Percentiles rank a stretch among this genome's conserved stretches.
Conservation (phyloP, 2,329 filamentous ascomycete genomes). For the Aspergillus brasiliensis region DNA sequence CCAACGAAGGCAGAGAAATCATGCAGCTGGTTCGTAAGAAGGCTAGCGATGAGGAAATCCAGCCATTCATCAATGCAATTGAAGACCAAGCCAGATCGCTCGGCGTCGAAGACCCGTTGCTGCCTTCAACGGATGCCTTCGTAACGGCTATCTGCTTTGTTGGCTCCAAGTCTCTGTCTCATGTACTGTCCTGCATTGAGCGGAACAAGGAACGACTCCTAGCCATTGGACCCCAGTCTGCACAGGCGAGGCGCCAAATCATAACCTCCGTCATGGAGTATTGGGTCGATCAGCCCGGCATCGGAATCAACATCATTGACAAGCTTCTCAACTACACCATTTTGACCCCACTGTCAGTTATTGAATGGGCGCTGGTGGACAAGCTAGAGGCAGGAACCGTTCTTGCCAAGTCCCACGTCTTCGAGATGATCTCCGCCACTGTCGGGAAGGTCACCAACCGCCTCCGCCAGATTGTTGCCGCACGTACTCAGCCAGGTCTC, state of each 20-base stretch:
- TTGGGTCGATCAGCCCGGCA: slow-evolving; percentile 89
- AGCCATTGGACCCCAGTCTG: slow-evolving; percentile 72
- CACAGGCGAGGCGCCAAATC: slow-evolving; percentile 80
- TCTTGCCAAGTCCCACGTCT: slow-evolving; percentile 75
- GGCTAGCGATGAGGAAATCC: slow-evolving; percentile 82
- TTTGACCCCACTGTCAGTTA: slow-evolving; percentile 78
- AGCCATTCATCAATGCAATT: slow-evolving; percentile 76
- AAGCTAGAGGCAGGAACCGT: slow-evolving; percentile 64
- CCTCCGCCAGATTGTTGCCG: slow-evolving; percentile 74
- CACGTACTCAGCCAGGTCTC: slow-evolving; percentile 60
- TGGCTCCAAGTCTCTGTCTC: slow-evolving; percentile 92
- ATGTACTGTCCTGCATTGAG: slow-evolving; percentile 94
- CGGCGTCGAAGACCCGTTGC: slow-evolving; percentile 71
- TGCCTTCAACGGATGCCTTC: slow-evolving; percentile 90
- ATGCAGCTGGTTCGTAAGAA: slow-evolving; percentile 79
- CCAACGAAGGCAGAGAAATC: slow-evolving; percentile 80
- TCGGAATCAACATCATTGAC: slow-evolving; percentile 89
- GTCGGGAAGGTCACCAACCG: slow-evolving; percentile 87
- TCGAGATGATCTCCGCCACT: slow-evolving; percentile 87
- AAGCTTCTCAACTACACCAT: slow-evolving; percentile 98
- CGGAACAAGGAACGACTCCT: slow-evolving; percentile 87
- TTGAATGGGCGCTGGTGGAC: slow-evolving; percentile 84
- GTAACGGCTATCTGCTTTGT: slow-evolving; percentile 91
- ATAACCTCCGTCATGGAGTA: slow-evolving; percentile 88
- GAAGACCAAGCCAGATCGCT: slow-evolving; percentile 73